phyloP scores from a whole-genome alignment of 495 filamentous ascomycete species.

The Penicillium angulare region DNA sequence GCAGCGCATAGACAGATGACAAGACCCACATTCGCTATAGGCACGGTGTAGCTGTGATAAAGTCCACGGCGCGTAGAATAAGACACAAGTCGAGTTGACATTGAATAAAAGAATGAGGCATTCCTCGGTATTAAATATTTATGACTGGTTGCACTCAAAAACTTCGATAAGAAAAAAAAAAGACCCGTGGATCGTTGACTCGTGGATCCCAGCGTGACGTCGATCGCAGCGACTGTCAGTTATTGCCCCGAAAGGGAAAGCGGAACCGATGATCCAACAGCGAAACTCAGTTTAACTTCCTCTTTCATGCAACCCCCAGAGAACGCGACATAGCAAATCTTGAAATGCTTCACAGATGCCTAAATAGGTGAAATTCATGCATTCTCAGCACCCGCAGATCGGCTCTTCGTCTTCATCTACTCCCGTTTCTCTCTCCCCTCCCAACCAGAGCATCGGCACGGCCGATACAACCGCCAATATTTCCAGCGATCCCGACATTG shows the following conservation, averaged over 20 bases:
- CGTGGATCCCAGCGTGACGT: not conserved
- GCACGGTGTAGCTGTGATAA: no score
- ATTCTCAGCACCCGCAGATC: not conserved
- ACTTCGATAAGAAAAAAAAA: not conserved
- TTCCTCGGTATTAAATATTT: no score
- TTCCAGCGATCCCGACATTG: constrained; percentile 38
- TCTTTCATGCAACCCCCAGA: not conserved
- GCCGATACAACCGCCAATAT: constrained; percentile 26
- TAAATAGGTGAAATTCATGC: not conserved
- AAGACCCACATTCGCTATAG: not conserved
- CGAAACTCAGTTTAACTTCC: constrained; percentile 14
- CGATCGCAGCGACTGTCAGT: no score
- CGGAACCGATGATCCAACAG: constrained; percentile 15
- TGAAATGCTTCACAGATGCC: not conserved
- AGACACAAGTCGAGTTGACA: no score
- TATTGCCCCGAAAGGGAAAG: constrained; percentile 19
- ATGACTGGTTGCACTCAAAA: no score
- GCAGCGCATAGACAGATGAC: no score
- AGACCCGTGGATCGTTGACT: not conserved
- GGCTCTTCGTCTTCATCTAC: not conserved
- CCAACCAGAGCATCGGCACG: constrained; percentile 27
- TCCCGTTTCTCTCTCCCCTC: not conserved
- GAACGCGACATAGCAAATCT: not conserved
- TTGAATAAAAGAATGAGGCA: no score
- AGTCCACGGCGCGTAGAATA: no score